Percentiles rank a stretch among this genome's conserved stretches.
Conservation (phyloP, 805 yeast species). For the Schizosaccharomyces lindneri region DNA sequence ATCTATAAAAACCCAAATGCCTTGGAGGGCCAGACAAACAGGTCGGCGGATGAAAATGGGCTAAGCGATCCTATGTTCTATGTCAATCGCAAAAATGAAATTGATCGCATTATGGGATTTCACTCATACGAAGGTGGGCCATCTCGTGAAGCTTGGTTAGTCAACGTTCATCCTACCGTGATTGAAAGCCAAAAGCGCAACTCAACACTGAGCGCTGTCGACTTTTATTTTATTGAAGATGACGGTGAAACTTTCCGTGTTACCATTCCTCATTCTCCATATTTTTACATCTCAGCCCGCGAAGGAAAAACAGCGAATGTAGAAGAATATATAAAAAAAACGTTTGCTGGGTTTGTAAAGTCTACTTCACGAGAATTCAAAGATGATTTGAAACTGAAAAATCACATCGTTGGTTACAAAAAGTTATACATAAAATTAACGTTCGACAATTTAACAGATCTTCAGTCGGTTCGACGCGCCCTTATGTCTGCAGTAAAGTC, state of each 20-base stretch:
- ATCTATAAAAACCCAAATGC: neutral
- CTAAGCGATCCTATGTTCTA: neutral
- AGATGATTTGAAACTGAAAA: constrained; percentile 20
- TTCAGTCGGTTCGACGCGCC: constrained; percentile 46
- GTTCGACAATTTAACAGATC: constrained; percentile 52
- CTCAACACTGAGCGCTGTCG: constrained; percentile 71
- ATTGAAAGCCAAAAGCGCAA: constrained; percentile 19
- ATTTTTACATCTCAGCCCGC: constrained; percentile 47
- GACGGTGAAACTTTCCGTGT: constrained; percentile 92
- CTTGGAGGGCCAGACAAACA: neutral
- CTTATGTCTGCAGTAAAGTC: constrained; percentile 45
- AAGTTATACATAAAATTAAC: constrained; percentile 38
- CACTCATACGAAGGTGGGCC: constrained; percentile 53
- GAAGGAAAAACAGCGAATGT: constrained; percentile 41
- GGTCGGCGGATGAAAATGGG: neutral
- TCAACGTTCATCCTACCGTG: constrained; percentile 78
- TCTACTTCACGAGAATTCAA: neutral
- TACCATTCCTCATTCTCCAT: constrained; percentile 64
- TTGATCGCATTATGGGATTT: constrained; percentile 76
- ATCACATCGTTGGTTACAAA: constrained; percentile 61
- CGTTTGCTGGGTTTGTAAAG: constrained; percentile 32
- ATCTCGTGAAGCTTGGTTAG: constrained; percentile 61
- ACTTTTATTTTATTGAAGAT: constrained; percentile 78
- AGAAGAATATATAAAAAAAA: constrained; percentile 56
- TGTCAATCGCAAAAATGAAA: constrained; percentile 5